Percentiles rank a stretch among this genome's conserved stretches.
Conservation (phyloP, 2,329 filamentous ascomycete genomes). For the Elsinoe batatas region DNA sequence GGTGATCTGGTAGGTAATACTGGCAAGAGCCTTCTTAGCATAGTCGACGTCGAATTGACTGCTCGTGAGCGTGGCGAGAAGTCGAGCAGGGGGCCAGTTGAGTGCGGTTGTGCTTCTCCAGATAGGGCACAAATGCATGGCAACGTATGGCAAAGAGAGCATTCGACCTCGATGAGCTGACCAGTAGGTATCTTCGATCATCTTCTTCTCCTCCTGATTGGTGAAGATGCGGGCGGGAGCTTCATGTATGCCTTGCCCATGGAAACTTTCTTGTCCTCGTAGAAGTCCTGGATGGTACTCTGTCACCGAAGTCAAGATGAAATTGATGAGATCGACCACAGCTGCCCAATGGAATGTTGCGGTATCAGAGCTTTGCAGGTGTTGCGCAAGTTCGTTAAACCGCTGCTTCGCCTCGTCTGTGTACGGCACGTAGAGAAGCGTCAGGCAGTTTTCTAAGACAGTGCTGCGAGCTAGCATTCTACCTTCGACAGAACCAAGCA, state of each 20-base stretch:
- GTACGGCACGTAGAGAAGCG: not conserved
- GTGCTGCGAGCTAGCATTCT: not conserved
- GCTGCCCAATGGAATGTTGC: not conserved
- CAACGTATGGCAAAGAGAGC: too few species aligned
- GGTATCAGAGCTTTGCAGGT: not conserved
- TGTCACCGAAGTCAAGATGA: not conserved
- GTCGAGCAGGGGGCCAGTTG: too few species aligned
- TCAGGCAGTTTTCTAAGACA: not conserved
- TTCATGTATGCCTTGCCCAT: not conserved
- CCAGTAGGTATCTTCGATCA: too few species aligned
- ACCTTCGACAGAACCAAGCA: not conserved
- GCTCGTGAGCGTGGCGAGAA: not conserved
- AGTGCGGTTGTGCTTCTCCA: too few species aligned
- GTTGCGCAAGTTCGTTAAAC: not conserved
- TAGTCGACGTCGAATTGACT: not conserved
- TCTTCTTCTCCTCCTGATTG: not conserved
- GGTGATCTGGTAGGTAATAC: not conserved
- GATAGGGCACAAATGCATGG: too few species aligned
- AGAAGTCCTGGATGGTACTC: not conserved
- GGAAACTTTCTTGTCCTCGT: not conserved
- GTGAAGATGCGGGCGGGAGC: not conserved
- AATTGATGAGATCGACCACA: not conserved
- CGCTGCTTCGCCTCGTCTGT: not conserved
- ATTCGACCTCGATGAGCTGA: too few species aligned
- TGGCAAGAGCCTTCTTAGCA: not conserved